phyloP scores from a whole-genome alignment of 352 stramenopile genomes.

The Pythium folliculosum region DNA sequence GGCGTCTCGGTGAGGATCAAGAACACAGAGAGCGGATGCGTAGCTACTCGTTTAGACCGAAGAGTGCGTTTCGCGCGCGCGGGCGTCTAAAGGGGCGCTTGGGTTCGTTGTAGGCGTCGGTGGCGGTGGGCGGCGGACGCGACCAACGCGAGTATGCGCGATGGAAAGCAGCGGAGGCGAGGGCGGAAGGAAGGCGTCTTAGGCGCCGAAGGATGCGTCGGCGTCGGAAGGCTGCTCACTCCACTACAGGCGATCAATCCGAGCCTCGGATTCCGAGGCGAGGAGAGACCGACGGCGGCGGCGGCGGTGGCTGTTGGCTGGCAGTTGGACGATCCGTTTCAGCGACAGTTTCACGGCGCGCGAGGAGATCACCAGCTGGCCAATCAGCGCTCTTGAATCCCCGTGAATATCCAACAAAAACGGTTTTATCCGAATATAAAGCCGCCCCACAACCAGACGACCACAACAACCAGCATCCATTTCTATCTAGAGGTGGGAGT shows the following conservation, averaged over 20 bases:
- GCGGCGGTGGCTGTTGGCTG: slow-evolving; percentile 27
- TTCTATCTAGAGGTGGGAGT: not conserved
- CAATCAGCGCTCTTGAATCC: slow-evolving; percentile 10
- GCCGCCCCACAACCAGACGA: slow-evolving; percentile 11
- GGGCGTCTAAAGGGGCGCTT: too few species aligned
- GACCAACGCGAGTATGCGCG: not conserved
- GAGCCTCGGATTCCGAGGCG: too few species aligned
- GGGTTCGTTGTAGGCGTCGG: not conserved
- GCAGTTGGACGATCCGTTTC: slow-evolving; percentile 33
- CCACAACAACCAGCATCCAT: not conserved
- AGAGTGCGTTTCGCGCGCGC: not conserved
- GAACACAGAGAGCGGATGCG: not conserved
- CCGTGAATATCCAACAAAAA: slow-evolving; percentile 3
- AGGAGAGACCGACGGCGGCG: slow-evolving; percentile 16
- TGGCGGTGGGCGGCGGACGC: not conserved
- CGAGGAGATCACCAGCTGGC: slow-evolving; percentile 10
- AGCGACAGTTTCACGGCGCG: slow-evolving; percentile 24
- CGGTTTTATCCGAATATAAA: slow-evolving; percentile 10
- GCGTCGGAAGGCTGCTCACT: not conserved
- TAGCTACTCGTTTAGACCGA: not conserved
- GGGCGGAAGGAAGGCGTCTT: not conserved
- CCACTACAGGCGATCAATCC: not conserved
- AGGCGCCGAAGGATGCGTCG: not conserved
- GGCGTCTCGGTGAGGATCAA: not conserved
- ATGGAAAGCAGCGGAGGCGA: not conserved